These are phyloP conservation scores for Isochrysis galbana DNA, from an alignment of 78 protist species.

Conservation along the genomic window DNA sequence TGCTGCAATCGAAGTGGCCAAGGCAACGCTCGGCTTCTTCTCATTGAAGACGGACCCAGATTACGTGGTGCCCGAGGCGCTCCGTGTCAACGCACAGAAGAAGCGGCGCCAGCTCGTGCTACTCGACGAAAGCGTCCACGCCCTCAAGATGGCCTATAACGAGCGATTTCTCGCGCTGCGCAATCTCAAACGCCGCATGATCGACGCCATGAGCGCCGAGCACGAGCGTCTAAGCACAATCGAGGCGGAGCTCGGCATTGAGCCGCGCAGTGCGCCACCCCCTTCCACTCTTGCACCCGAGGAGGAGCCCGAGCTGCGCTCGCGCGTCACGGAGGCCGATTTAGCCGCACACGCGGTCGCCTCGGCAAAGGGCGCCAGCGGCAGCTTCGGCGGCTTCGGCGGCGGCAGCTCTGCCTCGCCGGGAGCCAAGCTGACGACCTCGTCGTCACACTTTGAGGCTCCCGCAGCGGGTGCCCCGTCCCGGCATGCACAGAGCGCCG, in stretches of 20 bases:
- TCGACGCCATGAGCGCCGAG: not conserved
- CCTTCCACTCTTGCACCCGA: not conserved
- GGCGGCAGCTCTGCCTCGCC: not conserved
- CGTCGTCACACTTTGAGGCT: too few species aligned
- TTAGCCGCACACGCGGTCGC: conserved; percentile 8
- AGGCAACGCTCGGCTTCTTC: conserved; percentile 73
- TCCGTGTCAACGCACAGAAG: conserved; percentile 69
- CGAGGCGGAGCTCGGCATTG: conserved; percentile 32
- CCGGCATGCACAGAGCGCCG: too few species aligned
- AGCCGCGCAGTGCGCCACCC: not conserved
- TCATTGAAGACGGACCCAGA: conserved; percentile 60
- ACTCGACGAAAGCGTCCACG: conserved; percentile 58
- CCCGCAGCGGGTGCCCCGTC: too few species aligned
- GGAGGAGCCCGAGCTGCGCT: conserved; percentile 41
- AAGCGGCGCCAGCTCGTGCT: conserved; percentile 66
- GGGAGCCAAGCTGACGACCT: too few species aligned
- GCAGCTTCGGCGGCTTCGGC: conserved; percentile 13
- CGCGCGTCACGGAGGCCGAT: not conserved
- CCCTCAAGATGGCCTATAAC: conserved; percentile 38
- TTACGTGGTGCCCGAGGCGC: conserved; percentile 68
- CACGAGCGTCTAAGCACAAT: conserved; percentile 43
- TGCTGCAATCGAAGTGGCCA: conserved; percentile 42
- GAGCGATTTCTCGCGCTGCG: conserved; percentile 59
- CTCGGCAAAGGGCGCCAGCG: not conserved
- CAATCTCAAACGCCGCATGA: conserved; percentile 51